Conservation (phyloP, 2,329 filamentous ascomycete genomes). For the Fusarium sp. region DNA sequence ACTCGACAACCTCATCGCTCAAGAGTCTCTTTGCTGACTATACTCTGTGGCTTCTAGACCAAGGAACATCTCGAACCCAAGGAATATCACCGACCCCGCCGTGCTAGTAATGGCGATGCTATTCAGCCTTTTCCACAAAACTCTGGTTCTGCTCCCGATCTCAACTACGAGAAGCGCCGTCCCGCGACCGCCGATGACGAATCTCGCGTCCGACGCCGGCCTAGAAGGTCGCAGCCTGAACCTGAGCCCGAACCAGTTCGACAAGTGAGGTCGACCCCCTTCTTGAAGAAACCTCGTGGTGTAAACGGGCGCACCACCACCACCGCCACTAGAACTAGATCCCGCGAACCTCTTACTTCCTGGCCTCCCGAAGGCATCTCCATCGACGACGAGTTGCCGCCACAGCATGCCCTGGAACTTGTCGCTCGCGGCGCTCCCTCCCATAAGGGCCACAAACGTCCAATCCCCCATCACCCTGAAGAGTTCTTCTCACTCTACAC, state of each 20-base stretch:
- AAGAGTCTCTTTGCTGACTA: constrained; percentile 15
- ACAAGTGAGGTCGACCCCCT: constrained; percentile 22
- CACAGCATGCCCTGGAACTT: constrained; percentile 65
- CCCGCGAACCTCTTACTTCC: constrained; percentile 54
- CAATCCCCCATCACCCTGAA: constrained; percentile 65
- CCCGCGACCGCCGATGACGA: constrained; percentile 33
- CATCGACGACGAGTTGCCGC: constrained; percentile 60
- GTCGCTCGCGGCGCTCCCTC: constrained; percentile 68
- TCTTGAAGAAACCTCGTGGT: constrained; percentile 26
- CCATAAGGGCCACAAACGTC: constrained; percentile 64
- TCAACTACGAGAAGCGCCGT: constrained; percentile 30
- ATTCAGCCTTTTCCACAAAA: constrained; percentile 24
- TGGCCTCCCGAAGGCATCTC: constrained; percentile 68
- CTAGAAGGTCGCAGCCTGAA: constrained; percentile 52
- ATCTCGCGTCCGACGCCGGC: constrained; percentile 52
- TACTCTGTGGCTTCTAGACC: constrained; percentile 5
- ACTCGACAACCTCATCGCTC: not conserved
- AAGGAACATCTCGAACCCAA: constrained; percentile 27
- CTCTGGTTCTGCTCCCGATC: constrained; percentile 53
- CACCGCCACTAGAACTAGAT: not conserved
- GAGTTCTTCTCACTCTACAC: constrained; percentile 67
- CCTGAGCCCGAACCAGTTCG: constrained; percentile 33
- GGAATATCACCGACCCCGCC: constrained; percentile 34
- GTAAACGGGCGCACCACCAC: constrained; percentile 27
- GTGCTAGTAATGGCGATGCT: constrained; percentile 30